Evolutionary conservation across 176 grass and related monocot species (phyloP).

Genomic region (Zizania latifolia): DNA sequence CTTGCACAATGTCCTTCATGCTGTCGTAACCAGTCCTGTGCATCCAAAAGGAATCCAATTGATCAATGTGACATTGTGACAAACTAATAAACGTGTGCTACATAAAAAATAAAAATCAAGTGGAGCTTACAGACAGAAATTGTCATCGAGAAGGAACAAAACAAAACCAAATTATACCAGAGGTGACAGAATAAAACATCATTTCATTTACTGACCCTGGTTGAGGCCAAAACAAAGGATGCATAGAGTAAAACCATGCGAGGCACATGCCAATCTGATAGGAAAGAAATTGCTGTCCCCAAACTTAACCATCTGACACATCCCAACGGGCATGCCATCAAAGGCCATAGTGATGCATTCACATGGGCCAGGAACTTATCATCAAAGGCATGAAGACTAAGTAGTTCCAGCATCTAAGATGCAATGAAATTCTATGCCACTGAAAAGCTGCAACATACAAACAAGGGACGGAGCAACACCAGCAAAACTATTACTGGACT

Average conservation of each 20-base stretch:
- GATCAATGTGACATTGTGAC: slow-evolving; percentile 5
- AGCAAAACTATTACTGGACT: background rate
- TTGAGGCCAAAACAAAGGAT: slow-evolving; percentile 19
- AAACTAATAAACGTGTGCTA: background rate
- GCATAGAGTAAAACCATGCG: background rate
- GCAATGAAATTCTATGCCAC: background rate
- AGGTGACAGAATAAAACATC: background rate
- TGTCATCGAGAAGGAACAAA: background rate
- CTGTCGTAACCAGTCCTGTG: slow-evolving; percentile 11
- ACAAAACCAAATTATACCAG: background rate
- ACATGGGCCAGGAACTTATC: slow-evolving; percentile 11
- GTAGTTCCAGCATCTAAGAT: background rate
- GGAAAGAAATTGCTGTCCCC: background rate
- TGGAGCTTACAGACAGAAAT: background rate
- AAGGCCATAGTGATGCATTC: slow-evolving; percentile 6
- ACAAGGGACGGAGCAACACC: background rate
- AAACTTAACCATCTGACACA: background rate
- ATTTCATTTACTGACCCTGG: background rate
- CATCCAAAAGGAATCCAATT: background rate
- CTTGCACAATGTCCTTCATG: background rate
- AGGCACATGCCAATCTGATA: background rate
- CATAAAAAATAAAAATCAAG: background rate
- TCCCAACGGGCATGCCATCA: background rate
- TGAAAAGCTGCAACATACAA: background rate
- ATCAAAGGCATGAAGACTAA: slow-evolving; percentile 5